Conservation (phyloP, 257 asterid species). For the Solanum virginianum region DNA sequence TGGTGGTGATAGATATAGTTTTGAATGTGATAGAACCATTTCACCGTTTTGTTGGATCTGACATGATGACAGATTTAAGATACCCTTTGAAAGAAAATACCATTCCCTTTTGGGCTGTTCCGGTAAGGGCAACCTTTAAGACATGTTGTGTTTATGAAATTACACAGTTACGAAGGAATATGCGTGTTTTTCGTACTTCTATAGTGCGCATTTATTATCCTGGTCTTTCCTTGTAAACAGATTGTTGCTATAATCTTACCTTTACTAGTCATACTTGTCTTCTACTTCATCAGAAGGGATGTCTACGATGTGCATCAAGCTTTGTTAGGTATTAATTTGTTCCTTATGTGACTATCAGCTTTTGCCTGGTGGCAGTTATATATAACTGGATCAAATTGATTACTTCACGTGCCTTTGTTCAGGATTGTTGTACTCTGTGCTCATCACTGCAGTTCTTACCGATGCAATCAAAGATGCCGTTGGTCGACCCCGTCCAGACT, state of each 20-base stretch:
- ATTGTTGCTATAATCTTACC: slow-evolving; percentile 66
- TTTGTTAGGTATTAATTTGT: slow-evolving; percentile 47
- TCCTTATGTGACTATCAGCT: background rate
- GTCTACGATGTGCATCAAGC: slow-evolving; percentile 87
- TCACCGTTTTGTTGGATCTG: slow-evolving; percentile 87
- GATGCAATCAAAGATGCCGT: slow-evolving; percentile 97
- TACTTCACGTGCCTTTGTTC: slow-evolving; percentile 5
- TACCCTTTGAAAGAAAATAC: slow-evolving; percentile 82
- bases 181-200: background rate
- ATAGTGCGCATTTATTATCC: slow-evolving; percentile 3
- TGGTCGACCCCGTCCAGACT: slow-evolving; percentile 98
- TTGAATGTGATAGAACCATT: slow-evolving; percentile 84
- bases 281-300: slow-evolving; percentile 62
- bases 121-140: slow-evolving; percentile 34
- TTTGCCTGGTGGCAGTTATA: background rate
- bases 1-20: slow-evolving; percentile 57
- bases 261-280: slow-evolving; percentile 33
- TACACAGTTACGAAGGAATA: background rate
- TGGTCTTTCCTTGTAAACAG: slow-evolving; percentile 25
- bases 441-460: slow-evolving; percentile 67
- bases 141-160: background rate
- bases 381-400: background rate
- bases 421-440: slow-evolving; percentile 83
- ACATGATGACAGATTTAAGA: slow-evolving; percentile 82
- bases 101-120: slow-evolving; percentile 85